A percentile compares a stretch with the other conserved stretches of the same genome.
Evolutionary conservation across 2,329 filamentous ascomycete genomes (phyloP).

Genomic region (Apiospora sp.): DNA sequence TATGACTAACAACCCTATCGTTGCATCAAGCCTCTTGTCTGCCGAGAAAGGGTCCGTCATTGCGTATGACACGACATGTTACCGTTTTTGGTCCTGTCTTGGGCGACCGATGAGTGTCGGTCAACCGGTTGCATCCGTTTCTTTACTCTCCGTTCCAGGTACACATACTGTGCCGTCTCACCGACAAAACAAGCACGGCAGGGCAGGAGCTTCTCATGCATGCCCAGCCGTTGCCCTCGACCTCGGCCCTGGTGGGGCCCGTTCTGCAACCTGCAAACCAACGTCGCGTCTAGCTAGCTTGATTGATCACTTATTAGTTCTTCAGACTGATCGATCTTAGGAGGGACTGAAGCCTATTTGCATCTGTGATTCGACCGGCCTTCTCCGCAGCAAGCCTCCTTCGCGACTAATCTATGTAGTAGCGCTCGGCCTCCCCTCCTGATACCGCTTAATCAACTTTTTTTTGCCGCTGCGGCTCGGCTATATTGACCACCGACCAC

Average conservation of each 20-base stretch:
- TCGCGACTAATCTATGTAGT: not conserved
- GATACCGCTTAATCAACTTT: not conserved
- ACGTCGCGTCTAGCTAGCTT: constrained; percentile 17
- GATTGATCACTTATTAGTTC: constrained; percentile 9
- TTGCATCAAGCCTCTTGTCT: constrained; percentile 9
- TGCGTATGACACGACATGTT: not conserved
- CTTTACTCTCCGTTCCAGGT: not conserved
- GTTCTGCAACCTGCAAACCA: constrained; percentile 5
- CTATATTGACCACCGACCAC: not conserved
- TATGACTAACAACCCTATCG: constrained; percentile 18
- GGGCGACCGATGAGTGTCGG: not conserved
- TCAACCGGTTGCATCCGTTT: constrained; percentile 2
- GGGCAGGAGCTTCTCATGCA: not conserved
- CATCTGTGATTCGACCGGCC: constrained; percentile 1
- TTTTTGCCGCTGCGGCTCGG: constrained; percentile 5
- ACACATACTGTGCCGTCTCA: constrained; percentile 1
- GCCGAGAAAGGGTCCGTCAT: constrained; percentile 14
- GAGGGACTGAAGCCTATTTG: not conserved
- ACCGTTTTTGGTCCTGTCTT: not conserved
- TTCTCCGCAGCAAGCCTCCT: constrained; percentile 3
- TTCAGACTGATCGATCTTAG: constrained; percentile 2
- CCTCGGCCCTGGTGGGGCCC: not conserved
- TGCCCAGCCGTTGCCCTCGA: constrained; percentile 13
- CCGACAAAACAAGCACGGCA: constrained; percentile 20
- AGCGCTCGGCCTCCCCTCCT: constrained; percentile 11